Evolutionary conservation across 768 basidiomycete species (phyloP).

Genomic region (Daedalea quercina): DNA sequence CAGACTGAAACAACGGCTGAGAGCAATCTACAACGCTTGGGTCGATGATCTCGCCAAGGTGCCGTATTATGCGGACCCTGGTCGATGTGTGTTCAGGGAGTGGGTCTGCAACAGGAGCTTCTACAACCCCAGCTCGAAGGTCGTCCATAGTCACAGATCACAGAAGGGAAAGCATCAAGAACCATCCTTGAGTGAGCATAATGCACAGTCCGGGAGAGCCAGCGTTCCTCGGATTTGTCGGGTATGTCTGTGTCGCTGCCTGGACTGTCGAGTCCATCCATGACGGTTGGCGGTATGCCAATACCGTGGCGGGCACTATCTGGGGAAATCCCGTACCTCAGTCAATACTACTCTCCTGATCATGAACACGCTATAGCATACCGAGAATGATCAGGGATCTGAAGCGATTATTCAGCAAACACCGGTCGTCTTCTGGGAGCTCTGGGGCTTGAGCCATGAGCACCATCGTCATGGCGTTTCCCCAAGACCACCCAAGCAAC

Average conservation of each 20-base stretch:
- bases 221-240: conserved; percentile 4
- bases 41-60: background rate
- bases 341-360: background rate
- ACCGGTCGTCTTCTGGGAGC: background rate
- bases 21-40: background rate
- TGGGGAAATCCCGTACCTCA: background rate
- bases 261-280: background rate
- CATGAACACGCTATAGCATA: background rate
- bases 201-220: background rate
- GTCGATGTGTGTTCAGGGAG: background rate
- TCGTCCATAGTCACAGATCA: background rate
- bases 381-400: background rate
- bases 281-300: background rate
- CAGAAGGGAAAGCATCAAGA: background rate
- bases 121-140: background rate
- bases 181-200: background rate
- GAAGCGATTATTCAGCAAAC: background rate
- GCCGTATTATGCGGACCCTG: background rate
- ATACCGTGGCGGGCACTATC: background rate
- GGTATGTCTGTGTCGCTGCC: no score
- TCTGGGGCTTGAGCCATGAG: conserved; percentile 5
- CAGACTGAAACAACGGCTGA: background rate
- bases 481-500: conserved; percentile 31
- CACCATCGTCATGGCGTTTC: conserved; percentile 18
- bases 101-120: background rate